Base-by-base conservation (phyloP, 371 early-diverging fungal species). In the Lichtheimia corymbifera region DNA sequence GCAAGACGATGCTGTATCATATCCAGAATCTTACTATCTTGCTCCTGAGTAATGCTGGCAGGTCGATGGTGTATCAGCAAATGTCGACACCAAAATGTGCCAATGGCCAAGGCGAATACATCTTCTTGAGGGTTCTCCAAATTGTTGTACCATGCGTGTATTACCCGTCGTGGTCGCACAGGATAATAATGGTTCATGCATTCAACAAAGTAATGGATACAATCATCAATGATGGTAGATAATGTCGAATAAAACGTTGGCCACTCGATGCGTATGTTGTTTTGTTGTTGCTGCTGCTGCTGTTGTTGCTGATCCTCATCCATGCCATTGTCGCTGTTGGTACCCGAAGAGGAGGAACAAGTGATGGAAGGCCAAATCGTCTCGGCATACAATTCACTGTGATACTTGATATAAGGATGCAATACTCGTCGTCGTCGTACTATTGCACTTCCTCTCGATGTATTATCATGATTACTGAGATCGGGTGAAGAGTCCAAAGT, bases 151-250 rank as follows among this genome's bases (percentile, higher is more conserved):
- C 73, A 68, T 20, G 58, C 50, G 24, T 66, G 28, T 2, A 68
- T 51, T 11, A 62, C 12, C 7, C 59, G 30, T 17, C 58, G 54
- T 27, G 73, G 68, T 43, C 65, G 63, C 3, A 72, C 65, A n/a
- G 73, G 63, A 45, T 62, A 72, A 40, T 72, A 72, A 22, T 63
- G 68, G 60, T 72, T 72, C 73, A 72, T 72, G 53, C 73, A 67
- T 20, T 53, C 53, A 14, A 63, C 53, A 20, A 67, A 61, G 27
- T 60, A 63, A 27, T 62, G 64, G 1, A 71, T 58, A 52, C 67
- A 65, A 17, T 67, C 67, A 42, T 64, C 67, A n/a, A 71, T 28
- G 15, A 71, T 41, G 1, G 45, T 55, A 0, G 65, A 61, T 0
- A 71, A 40, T 5, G 61, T 30, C 1, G 59, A 54, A 13, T 52